Percentiles rank a stretch among this genome's conserved stretches.
These are phyloP conservation scores for Candida glucosophila DNA, from an alignment of 1,139 yeast species.

Conservation along the genomic window DNA sequence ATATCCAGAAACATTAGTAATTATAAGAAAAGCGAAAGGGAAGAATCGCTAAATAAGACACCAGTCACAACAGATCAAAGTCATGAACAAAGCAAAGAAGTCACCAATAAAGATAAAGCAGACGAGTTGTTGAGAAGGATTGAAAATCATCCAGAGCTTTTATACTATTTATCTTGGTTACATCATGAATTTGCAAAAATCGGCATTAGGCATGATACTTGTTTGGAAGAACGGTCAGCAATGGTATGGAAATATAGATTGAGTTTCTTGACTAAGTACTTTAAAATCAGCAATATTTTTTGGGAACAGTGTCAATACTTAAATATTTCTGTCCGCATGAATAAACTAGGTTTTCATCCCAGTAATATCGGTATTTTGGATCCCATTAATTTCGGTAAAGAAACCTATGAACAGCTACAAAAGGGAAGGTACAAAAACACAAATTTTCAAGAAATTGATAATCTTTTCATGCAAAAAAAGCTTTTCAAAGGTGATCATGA, in stretches of 20 bases:
- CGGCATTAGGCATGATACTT: conserved; percentile 17
- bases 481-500: no score
- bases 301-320: conserved; percentile 29
- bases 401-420: conserved; percentile 17
- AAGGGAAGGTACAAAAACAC: conserved; percentile 17
- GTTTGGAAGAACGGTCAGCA: conserved; percentile 6
- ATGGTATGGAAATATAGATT: conserved; percentile 11
- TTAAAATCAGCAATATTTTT: conserved; percentile 26
- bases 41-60: no score
- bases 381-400: conserved; percentile 25
- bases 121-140: conserved; percentile 17
- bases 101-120: conserved; percentile 14
- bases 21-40: no score
- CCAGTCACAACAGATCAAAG: no score
- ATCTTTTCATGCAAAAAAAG: no score
- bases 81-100: no score
- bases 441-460: conserved; percentile 16
- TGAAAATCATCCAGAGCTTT: conserved; percentile 21
- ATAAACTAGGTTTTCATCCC: conserved; percentile 17
- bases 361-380: conserved; percentile 30
- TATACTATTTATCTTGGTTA: conserved; percentile 22
- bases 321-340: conserved; percentile 25
- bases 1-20: no score
- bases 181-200: conserved; percentile 23
- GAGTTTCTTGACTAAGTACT: conserved; percentile 9